These are phyloP conservation scores for Ceratocystis harringtonii DNA, from an alignment of 2,329 filamentous ascomycete genomes.

Conservation along the genomic window DNA sequence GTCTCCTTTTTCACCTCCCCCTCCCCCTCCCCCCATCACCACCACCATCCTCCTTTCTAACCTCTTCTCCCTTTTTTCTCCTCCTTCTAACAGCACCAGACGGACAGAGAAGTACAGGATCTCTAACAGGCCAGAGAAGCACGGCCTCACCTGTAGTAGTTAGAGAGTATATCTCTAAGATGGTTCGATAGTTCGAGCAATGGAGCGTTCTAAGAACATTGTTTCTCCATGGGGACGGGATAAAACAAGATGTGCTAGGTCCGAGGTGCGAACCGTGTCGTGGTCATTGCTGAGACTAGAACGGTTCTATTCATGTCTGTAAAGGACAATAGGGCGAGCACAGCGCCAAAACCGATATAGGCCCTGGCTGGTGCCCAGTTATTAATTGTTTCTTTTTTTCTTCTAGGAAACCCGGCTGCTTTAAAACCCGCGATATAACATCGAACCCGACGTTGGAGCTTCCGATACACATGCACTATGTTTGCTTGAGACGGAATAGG, in stretches of 20 bases:
- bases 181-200: slow-evolving; percentile 3
- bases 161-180: neutral
- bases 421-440: neutral
- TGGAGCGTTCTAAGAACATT: slow-evolving; percentile 1
- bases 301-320: neutral
- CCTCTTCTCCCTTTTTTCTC: neutral
- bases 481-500: neutral
- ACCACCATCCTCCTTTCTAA: no score
- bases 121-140: neutral
- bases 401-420: neutral
- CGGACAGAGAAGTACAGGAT: neutral
- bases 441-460: neutral
- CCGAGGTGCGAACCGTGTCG: neutral
- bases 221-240: neutral
- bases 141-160: neutral
- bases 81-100: neutral
- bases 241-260: neutral
- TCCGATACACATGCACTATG: neutral
- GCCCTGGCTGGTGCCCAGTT: neutral
- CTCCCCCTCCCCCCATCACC: neutral
- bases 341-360: neutral
- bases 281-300: slow-evolving; percentile 3
- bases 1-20: neutral
- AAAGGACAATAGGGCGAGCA: neutral
- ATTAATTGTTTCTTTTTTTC: neutral